Conservation (phyloP, 148 eudicot species). For the Pharnaceum exiguum region DNA sequence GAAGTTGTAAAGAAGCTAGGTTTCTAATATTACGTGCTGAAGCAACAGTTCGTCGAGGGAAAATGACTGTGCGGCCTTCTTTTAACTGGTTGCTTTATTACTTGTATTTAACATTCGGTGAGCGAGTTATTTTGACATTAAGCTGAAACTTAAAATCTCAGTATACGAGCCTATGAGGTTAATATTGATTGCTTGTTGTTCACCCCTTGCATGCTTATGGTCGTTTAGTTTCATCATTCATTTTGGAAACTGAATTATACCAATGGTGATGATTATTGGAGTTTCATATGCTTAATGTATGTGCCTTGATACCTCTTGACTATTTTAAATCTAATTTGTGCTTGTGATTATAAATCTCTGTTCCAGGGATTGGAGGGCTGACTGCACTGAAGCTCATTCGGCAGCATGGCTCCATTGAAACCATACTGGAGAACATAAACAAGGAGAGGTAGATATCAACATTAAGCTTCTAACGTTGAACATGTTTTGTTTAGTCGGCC, state of each 20-base stretch:
- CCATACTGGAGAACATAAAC: conserved; percentile 76
- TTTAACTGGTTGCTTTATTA: not conserved
- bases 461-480: not conserved
- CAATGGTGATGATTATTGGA: too few species aligned
- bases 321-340: not conserved
- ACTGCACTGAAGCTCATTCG: conserved; percentile 96
- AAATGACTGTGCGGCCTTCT: not conserved
- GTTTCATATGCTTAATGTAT: too few species aligned
- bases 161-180: too few species aligned
- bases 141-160: too few species aligned
- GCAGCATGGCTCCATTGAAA: conserved; percentile 90
- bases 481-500: not conserved
- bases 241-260: too few species aligned
- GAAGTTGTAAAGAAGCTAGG: too few species aligned
- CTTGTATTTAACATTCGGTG: not conserved
- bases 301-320: not conserved
- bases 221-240: not conserved
- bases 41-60: not conserved
- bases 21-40: too few species aligned
- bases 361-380: conserved; percentile 79
- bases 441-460: conserved; percentile 61
- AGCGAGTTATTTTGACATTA: not conserved
- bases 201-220: not conserved
- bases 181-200: too few species aligned
- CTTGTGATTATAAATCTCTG: not conserved